These are phyloP conservation scores for Cercospora sp. DNA, from an alignment of 2,329 filamentous ascomycete genomes.

Conservation along the genomic window DNA sequence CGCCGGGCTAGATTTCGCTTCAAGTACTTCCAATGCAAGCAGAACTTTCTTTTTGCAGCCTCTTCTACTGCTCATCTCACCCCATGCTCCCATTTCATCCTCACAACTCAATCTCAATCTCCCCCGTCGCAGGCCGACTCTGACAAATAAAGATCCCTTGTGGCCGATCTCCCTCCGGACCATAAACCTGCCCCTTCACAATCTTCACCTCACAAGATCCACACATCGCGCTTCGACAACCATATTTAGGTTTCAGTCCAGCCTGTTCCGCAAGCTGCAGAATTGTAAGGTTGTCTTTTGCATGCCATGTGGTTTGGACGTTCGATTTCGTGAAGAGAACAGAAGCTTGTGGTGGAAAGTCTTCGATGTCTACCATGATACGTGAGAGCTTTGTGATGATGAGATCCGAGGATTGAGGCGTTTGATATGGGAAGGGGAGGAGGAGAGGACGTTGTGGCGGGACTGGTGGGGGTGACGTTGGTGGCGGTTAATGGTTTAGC, in stretches of 20 bases:
- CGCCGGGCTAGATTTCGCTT: too few species aligned
- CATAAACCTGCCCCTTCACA: slow-evolving; percentile 30
- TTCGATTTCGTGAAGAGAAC: slow-evolving; percentile 29
- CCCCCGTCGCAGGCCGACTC: slow-evolving; percentile 28
- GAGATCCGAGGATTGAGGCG: not conserved
- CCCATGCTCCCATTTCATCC: too few species aligned
- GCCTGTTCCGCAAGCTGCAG: slow-evolving; percentile 31
- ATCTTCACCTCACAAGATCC: slow-evolving; percentile 28
- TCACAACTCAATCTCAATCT: slow-evolving; percentile 32
- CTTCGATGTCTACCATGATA: too few species aligned
- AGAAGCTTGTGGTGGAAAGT: slow-evolving; percentile 16
- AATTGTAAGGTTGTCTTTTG: slow-evolving; percentile 27
- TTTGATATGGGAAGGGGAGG: not conserved
- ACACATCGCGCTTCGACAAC: slow-evolving; percentile 32
- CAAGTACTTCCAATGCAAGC: too few species aligned
- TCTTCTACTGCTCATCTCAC: too few species aligned
- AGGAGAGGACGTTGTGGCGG: not conserved
- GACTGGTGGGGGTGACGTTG: not conserved
- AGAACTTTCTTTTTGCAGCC: too few species aligned
- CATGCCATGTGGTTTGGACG: slow-evolving; percentile 25
- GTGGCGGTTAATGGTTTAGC: not conserved
- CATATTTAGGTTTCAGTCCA: slow-evolving; percentile 28
- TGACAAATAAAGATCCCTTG: slow-evolving; percentile 32
- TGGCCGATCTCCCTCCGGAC: slow-evolving; percentile 26
- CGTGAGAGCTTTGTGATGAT: too few species aligned